Evolutionary conservation across 1,284 basidiomycete species (phyloP).

Genomic region (Schizophyllum amplum): DNA sequence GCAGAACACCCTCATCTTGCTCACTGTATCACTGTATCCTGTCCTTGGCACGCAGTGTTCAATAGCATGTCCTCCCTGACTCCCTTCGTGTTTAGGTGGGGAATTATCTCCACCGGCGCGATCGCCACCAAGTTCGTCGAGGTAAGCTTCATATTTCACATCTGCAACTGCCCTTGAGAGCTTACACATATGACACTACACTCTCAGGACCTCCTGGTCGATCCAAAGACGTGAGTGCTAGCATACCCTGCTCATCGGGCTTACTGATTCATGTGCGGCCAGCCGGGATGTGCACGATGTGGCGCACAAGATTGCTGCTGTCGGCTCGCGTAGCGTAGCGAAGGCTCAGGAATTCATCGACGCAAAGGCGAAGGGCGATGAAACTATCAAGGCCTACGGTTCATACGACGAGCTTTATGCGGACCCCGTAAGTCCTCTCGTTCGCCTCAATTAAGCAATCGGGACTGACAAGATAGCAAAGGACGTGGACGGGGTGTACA

Average conservation of each 20-base stretch:
- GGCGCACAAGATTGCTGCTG: slow-evolving; percentile 67
- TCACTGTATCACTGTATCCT: no score
- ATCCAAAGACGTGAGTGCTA: slow-evolving; percentile 36
- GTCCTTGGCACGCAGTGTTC: no score
- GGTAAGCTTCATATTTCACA: no score
- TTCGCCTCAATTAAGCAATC: not conserved
- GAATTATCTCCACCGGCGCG: no score
- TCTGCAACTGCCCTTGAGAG: not conserved
- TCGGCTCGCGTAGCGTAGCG: slow-evolving; percentile 68
- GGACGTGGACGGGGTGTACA: slow-evolving; percentile 77
- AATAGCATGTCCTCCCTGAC: no score
- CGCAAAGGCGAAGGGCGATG: no score
- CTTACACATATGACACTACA: not conserved
- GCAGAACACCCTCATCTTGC: no score
- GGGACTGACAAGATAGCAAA: slow-evolving; percentile 21
- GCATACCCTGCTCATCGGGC: slow-evolving; percentile 1
- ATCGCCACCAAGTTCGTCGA: slow-evolving; percentile 31
- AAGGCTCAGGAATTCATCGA: slow-evolving; percentile 72
- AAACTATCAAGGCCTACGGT: slow-evolving; percentile 62
- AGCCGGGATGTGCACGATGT: slow-evolving; percentile 71
- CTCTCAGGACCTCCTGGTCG: slow-evolving; percentile 35
- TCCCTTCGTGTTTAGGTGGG: no score
- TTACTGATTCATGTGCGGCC: not conserved
- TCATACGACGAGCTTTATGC: slow-evolving; percentile 72
- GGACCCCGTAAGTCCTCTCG: slow-evolving; percentile 42